A percentile compares a stretch with the other conserved stretches of the same genome.
phyloP scores from a whole-genome alignment of 2,329 filamentous ascomycete species.

The Aureobasidium sp. region DNA sequence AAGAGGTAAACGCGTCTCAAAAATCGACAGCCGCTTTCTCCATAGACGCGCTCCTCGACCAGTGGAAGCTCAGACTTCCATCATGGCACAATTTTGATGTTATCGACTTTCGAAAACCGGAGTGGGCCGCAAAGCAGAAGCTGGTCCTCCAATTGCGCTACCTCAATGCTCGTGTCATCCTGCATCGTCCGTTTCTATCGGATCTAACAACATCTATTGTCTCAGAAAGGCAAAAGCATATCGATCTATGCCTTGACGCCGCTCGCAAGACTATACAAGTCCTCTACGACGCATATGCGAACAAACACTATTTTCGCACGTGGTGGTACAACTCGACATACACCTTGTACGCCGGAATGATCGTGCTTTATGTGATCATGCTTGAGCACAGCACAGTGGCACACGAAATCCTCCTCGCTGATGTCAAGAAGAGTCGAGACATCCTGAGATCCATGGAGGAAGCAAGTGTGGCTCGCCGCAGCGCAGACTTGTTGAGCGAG shows the following conservation, averaged over 20 bases:
- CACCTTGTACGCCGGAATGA: slow-evolving; percentile 26
- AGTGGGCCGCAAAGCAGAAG: slow-evolving; percentile 26
- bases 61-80: slow-evolving; percentile 13
- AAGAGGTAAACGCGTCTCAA: neutral
- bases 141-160: slow-evolving; percentile 24
- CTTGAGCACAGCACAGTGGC: neutral
- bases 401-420: slow-evolving; percentile 18
- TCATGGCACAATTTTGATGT: slow-evolving; percentile 9
- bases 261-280: slow-evolving; percentile 21
- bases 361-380: slow-evolving; percentile 24
- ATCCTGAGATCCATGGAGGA: slow-evolving; percentile 26
- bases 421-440: slow-evolving; percentile 25
- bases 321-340: slow-evolving; percentile 30
- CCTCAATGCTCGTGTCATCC: slow-evolving; percentile 24
- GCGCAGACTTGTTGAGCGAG: slow-evolving; percentile 24
- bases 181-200: slow-evolving; percentile 24
- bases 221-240: slow-evolving; percentile 14
- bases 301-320: slow-evolving; percentile 24
- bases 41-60: slow-evolving; percentile 12
- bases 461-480: slow-evolving; percentile 24
- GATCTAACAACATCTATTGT: slow-evolving; percentile 13
- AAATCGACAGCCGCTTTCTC: slow-evolving; percentile 16
- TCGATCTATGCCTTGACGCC: slow-evolving; percentile 22
- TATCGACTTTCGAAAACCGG: slow-evolving; percentile 17
- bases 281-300: slow-evolving; percentile 24